Base-by-base conservation (phyloP, 495 filamentous ascomycete genomes). In the Echria macrotheca region DNA sequence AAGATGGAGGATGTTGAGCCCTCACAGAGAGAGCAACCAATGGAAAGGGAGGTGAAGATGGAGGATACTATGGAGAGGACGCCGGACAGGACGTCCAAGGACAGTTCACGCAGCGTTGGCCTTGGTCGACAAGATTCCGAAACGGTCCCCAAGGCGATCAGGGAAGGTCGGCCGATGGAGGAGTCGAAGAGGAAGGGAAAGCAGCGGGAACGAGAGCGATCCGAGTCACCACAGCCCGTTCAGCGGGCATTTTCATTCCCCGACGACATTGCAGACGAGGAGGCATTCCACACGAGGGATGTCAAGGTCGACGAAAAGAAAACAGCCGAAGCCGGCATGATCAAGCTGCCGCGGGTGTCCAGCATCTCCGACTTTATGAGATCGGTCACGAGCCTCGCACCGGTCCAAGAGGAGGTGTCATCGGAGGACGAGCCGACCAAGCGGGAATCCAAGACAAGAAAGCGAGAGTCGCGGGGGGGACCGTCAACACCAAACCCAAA, bases 401-500 rank as follows among this genome's bases (percentile, higher is more conserved):
- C 70, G 6, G 69, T 74, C 10, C 58, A 63, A 54, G 71, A 74
- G 46, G 68, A 71, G 48, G 67, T 59, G 19, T 56, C 48, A 11
- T 64, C 69, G 5, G 66, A 71, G 22, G 63, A 70, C 31, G 64
- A 64, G 42, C 46, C 48, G 23, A 36, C 29, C 26, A 52, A 55
- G 41, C 22, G 31, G 9, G 46, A 26, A 19, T 10, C 33, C 17
- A 38, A 5, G 3, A 53, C 32, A 31, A 15, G 18, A 6, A 47
- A 42, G 25, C 51, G 15, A 9, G 12, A 33, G 38, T 47, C 42
- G 4, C 57, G 51, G 25, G 36, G 28, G 18, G 44, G 23, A 5
- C 26, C 43, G 31, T 43, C 49, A 4, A 55, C 43, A 23, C 51
- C 52, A n/a, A 68, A 71, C 18, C 15, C 46, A n/a, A 69, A 76